Percentiles rank a stretch among this genome's conserved stretches.
Evolutionary conservation across 2,329 filamentous ascomycete genomes (phyloP).

Genomic region (Ophioceras dolichostomum): DNA sequence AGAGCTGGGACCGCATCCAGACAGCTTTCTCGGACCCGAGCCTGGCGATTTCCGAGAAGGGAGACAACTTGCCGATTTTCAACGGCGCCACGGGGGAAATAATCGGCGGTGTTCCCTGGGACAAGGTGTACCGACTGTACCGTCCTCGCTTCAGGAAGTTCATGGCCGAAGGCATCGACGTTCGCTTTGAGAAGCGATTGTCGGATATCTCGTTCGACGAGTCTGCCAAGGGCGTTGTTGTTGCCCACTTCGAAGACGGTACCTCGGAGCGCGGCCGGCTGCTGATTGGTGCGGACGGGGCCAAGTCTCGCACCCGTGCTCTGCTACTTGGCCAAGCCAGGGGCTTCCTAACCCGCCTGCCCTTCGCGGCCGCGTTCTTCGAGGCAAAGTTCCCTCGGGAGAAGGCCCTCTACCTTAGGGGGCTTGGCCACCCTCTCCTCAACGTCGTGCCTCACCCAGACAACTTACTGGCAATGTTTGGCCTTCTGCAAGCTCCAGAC

Average conservation of each 20-base stretch:
- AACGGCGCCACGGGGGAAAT: not conserved
- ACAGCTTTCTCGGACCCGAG: not conserved
- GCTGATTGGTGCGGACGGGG: not conserved
- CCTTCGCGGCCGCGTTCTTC: not conserved
- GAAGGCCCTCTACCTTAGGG: not conserved
- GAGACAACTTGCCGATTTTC: not conserved
- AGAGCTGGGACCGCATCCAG: not conserved
- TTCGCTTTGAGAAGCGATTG: constrained; percentile 24
- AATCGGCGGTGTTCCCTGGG: not conserved
- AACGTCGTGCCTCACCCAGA: not conserved
- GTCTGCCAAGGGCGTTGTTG: not conserved
- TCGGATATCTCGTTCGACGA: constrained; percentile 6
- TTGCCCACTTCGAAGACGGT: not conserved
- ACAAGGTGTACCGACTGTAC: not conserved
- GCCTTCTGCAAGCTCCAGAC: constrained; percentile 26
- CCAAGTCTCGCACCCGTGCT: not conserved
- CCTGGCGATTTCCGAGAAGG: not conserved
- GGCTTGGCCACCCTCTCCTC: not conserved
- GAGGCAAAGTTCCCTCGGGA: not conserved
- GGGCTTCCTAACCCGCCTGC: not conserved
- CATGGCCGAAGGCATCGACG: constrained; percentile 19
- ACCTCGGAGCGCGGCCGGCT: not conserved
- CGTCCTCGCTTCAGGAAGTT: constrained; percentile 22
- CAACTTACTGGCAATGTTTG: constrained; percentile 30
- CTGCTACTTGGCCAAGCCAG: not conserved